A percentile compares a stretch with the other conserved stretches of the same genome.
These are phyloP conservation scores for Peziza echinospora DNA, from an alignment of 495 filamentous ascomycete genomes.

Conservation along the genomic window DNA sequence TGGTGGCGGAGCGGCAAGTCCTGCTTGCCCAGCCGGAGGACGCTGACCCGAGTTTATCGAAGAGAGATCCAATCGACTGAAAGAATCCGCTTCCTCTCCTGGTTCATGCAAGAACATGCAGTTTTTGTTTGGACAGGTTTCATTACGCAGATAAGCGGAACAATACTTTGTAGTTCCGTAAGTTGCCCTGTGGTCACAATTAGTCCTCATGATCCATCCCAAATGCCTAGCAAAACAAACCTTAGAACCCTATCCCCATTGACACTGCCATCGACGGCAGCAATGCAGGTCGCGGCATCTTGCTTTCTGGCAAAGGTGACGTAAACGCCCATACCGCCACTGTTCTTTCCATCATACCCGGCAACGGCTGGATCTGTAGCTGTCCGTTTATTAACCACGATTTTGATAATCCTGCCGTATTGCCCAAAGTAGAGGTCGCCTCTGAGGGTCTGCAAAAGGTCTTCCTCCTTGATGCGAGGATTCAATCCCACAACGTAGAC, in stretches of 20 bases:
- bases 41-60: constrained; percentile 85
- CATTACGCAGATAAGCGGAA: constrained; percentile 82
- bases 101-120: constrained; percentile 98
- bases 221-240: constrained; percentile 20
- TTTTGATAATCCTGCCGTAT: constrained; percentile 96
- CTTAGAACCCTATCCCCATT: constrained; percentile 71
- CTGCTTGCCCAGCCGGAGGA: constrained; percentile 26
- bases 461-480: constrained; percentile 75
- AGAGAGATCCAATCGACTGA: constrained; percentile 82
- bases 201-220: no score
- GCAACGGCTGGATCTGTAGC: constrained; percentile 9
- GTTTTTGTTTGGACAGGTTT: constrained; percentile 76
- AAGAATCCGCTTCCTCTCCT: constrained; percentile 90
- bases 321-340: constrained; percentile 54
- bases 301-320: constrained; percentile 80
- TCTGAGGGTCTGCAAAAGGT: constrained; percentile 66
- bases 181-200: constrained; percentile 43
- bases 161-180: constrained; percentile 98
- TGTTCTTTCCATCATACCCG: not conserved
- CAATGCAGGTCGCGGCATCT: constrained; percentile 75
- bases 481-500: constrained; percentile 94
- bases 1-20: constrained; percentile 25
- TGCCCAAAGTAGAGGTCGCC: constrained; percentile 88
- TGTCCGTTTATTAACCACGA: constrained; percentile 80
- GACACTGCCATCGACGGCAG: constrained; percentile 70